Base-by-base conservation (phyloP, 805 yeast species). In the Pichia californica region DNA sequence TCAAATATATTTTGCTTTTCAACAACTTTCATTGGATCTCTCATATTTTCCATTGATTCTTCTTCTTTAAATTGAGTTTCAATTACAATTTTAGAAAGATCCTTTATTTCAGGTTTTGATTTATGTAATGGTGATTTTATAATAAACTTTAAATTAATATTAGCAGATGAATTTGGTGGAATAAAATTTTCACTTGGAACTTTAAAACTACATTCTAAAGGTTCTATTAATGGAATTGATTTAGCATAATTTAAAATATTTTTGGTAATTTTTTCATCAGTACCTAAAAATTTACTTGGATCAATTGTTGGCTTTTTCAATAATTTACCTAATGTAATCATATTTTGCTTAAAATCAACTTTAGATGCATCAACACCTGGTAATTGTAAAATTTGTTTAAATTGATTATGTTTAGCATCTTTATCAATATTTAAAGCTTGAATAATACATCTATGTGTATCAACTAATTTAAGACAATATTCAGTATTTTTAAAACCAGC, bases 121-220 rank as follows among this genome's bases (percentile, higher is more conserved):
- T 81, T 81, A 47, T 79, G 83, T 31, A 72, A 73, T 7, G 91
- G 80, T 2, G 95, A 85, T 53, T 81, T 79, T 31, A 88, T 77
- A 35, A 86, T 62, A 46, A 84, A 82, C 62, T 89, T 88, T 20
- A 93, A 51, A 26, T 78, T 79, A 46, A 94, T 67, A 62, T 87
- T 89, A 8, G 87, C 79, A 38, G 75, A 74, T 2, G 97, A 77
- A 21, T 74, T 71, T 23, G 96, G 83, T 0, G 88, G 77, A 25
- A 85, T 79, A 26, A 68, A 68, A 14, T 64, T 59, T 67, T 89
- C 97, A 28, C 98, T 98, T 4, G 96, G 91, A 34, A 91, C 96
- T 49, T 74, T 73, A 65, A 88, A 88, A 45, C 76, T 77, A 34
- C 94, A 81, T 40, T 75, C 76, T 25, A 88, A 51, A 14, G 88